Evolutionary conservation across 1,284 basidiomycete genomes (phyloP).

Genomic region (Leccinum fuscescens): DNA sequence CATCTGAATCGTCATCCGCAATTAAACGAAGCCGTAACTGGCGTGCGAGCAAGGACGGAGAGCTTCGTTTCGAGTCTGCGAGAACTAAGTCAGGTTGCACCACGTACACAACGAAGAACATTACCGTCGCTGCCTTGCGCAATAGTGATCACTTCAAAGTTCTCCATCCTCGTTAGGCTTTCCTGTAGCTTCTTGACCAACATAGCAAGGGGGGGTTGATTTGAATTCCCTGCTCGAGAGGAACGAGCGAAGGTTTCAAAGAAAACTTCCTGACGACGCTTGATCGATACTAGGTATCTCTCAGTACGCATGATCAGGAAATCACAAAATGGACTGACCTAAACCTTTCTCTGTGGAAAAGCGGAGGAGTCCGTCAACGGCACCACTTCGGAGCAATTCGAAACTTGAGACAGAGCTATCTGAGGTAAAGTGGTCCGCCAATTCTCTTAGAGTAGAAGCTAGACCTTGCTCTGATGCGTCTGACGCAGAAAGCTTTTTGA

Average conservation of each 20-base stretch:
- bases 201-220: slow-evolving; percentile 69
- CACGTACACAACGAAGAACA: slow-evolving; percentile 1
- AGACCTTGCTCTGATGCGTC: slow-evolving; percentile 65
- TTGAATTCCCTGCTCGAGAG: slow-evolving; percentile 40
- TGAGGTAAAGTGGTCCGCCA: slow-evolving; percentile 81
- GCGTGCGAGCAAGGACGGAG: slow-evolving; percentile 82
- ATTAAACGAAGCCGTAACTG: slow-evolving; percentile 86
- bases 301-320: slow-evolving; percentile 12
- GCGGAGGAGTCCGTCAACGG: slow-evolving; percentile 83
- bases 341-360: slow-evolving; percentile 70
- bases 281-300: slow-evolving; percentile 47
- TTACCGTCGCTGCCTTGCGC: slow-evolving; percentile 73
- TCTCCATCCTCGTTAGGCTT: slow-evolving; percentile 88
- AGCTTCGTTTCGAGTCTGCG: slow-evolving; percentile 80
- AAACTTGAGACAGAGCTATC: slow-evolving; percentile 90
- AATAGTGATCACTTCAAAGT: slow-evolving; percentile 90
- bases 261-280: slow-evolving; percentile 68
- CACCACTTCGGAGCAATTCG: slow-evolving; percentile 90
- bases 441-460: slow-evolving; percentile 61
- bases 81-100: slow-evolving; percentile 4
- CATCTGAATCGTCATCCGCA: slow-evolving; percentile 82
- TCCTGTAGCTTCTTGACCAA: slow-evolving; percentile 95
- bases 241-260: slow-evolving; percentile 71
- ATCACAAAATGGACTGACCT: slow-evolving; percentile 20
- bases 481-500: slow-evolving; percentile 56